Evolutionary conservation across 1,284 basidiomycete species (phyloP).

Genomic region (Trichosporon sp.): DNA sequence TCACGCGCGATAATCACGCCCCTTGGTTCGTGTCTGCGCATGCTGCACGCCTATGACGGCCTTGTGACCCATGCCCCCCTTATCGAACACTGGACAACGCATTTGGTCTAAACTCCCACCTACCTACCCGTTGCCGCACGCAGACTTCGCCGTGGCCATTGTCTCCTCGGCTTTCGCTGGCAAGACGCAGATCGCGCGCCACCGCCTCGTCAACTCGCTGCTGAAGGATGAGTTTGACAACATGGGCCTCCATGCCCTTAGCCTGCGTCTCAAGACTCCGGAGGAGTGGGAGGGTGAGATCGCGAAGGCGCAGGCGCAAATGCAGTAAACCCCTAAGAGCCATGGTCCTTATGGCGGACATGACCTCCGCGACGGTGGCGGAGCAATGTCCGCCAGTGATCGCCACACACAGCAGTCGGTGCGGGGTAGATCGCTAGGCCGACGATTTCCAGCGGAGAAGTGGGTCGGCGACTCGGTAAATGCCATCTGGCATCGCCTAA

Average conservation of each 20-base stretch:
- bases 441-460: background rate
- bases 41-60: too few species aligned
- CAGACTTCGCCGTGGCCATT: constrained; percentile 50
- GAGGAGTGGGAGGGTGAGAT: constrained; percentile 40
- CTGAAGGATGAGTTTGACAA: constrained; percentile 50
- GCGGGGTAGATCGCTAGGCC: background rate
- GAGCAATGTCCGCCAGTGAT: too few species aligned
- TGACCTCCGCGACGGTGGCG: too few species aligned
- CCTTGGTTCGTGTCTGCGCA: too few species aligned
- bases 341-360: too few species aligned
- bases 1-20: too few species aligned
- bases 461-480: background rate
- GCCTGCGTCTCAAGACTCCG: constrained; percentile 46
- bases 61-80: too few species aligned
- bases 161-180: constrained; percentile 43
- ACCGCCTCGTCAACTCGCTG: constrained; percentile 48
- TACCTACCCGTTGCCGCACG: background rate
- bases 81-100: too few species aligned
- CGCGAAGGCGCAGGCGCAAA: constrained; percentile 27
- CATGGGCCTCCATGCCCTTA: constrained; percentile 49
- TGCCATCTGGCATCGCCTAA: background rate
- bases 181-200: constrained; percentile 46
- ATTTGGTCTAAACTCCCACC: background rate
- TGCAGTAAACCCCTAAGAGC: background rate
- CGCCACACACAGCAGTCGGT: background rate